Base-by-base conservation (phyloP, 2,329 filamentous ascomycete genomes). In the Venturia effusa region DNA sequence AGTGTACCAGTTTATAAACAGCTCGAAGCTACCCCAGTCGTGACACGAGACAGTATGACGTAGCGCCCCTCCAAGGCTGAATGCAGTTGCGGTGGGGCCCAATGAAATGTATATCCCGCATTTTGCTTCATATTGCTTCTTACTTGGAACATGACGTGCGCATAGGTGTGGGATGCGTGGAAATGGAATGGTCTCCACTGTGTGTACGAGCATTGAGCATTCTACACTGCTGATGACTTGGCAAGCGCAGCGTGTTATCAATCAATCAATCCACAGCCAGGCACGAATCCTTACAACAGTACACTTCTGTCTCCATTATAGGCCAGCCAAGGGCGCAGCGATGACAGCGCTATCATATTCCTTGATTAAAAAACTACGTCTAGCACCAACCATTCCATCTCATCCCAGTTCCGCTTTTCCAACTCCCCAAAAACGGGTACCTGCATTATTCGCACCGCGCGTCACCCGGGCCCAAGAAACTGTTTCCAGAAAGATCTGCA, bases 351-450 rank as follows among this genome's bases (percentile, higher is more conserved):
- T 34, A 57, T 57, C 30, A 57, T 57, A 57, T 34, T 37, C 51
- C 1, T 57, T 34, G 51, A 57, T 57, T 57, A 57, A 34, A n/a
- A 34, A 43, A 60, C 59, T 17, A 43, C 13, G 37, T 60, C 34
- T 22, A 40, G 37, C 57, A 60, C 34, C n/a, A 60, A 60, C 32
- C 32, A 37, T 34, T 40, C 55, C 37, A 39, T 37, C 34, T n/a
- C n/a, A n/a, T n/a, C n/a, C n/a, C n/a, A n/a, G 30, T 27, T 60
- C 59, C 59, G 19, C 34, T 15, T 60, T 60, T 60, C 59, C 59
- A 60, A 60, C n/a, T 37, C 59, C 59, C 61, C 51, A 59, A 63
- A 40, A 41, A 63, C 61, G 61, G 61, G 61, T 63, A 63, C 61
- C 61, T 63, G 61, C 61, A 63, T 55, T 27, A 51, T 27, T 51